These are phyloP conservation scores for Exophiala bonariae DNA, from an alignment of 2,329 filamentous ascomycete species.

Conservation along the genomic window DNA sequence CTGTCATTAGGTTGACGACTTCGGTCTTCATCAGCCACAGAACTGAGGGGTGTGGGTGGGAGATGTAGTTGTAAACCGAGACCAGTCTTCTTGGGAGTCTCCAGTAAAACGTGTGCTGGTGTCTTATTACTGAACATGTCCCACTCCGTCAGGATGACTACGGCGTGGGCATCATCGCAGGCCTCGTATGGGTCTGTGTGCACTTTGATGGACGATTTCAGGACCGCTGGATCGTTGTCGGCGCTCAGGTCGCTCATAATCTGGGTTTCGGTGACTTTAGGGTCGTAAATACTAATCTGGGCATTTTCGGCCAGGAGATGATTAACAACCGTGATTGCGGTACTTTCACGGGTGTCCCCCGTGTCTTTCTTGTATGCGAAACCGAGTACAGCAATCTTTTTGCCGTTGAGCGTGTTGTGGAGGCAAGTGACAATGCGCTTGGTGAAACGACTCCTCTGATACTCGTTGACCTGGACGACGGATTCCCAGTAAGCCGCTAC, in stretches of 20 bases:
- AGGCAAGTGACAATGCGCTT: constrained; percentile 65
- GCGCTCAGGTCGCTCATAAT: constrained; percentile 33
- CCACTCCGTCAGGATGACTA: constrained; percentile 55
- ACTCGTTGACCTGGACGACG: constrained; percentile 75
- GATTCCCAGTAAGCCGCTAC: constrained; percentile 75
- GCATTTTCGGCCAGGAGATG: constrained; percentile 63
- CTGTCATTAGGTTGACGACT: too few species aligned
- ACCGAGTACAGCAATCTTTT: constrained; percentile 72
- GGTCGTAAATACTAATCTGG: constrained; percentile 69
- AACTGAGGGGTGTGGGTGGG: not conserved
- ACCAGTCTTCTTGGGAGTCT: not conserved
- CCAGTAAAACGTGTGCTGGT: not conserved
- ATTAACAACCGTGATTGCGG: constrained; percentile 67
- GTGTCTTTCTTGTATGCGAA: constrained; percentile 82
- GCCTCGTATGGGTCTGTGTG: constrained; percentile 45
- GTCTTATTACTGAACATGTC: constrained; percentile 49
- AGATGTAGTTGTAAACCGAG: not conserved
- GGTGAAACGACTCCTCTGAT: constrained; percentile 69
- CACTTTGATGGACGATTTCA: constrained; percentile 36
- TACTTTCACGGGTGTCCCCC: constrained; percentile 70
- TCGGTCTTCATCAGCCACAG: not conserved
- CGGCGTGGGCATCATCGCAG: constrained; percentile 46
- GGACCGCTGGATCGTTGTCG: constrained; percentile 23
- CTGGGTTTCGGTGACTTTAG: constrained; percentile 45
- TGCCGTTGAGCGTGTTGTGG: constrained; percentile 64